These are phyloP conservation scores for Drosera spatulata DNA, from an alignment of 179 eudicot genomes.

Conservation along the genomic window DNA sequence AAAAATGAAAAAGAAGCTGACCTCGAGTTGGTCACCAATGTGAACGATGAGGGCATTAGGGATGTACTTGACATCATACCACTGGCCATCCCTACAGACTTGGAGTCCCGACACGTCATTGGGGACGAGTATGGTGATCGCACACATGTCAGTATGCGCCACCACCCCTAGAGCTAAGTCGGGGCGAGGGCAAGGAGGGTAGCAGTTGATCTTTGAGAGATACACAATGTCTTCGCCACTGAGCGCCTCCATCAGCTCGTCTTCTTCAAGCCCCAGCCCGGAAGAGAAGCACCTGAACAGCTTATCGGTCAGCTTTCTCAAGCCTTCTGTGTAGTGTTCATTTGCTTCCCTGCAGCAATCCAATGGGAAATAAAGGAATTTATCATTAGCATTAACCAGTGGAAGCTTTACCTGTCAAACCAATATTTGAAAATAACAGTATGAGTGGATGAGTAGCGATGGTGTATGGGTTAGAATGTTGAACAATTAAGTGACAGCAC, in stretches of 20 bases:
- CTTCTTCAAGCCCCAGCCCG: constrained; percentile 30
- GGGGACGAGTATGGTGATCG: constrained; percentile 33
- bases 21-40: constrained; percentile 89
- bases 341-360: constrained; percentile 41
- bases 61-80: too few species aligned
- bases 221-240: constrained; percentile 53
- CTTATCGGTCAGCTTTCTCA: constrained; percentile 35
- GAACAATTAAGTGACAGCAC: too few species aligned
- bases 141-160: constrained; percentile 22
- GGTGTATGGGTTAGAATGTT: too few species aligned
- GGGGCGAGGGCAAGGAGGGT: constrained; percentile 72
- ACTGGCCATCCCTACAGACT: constrained; percentile 10
- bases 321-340: constrained; percentile 33
- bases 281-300: constrained; percentile 13
- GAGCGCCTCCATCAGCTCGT: constrained; percentile 25
- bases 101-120: constrained; percentile 78
- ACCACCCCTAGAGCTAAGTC: constrained; percentile 20
- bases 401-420: too few species aligned
- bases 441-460: too few species aligned
- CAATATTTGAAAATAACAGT: too few species aligned
- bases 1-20: constrained; percentile 8
- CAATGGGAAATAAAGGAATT: constrained; percentile 6
- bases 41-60: constrained; percentile 25
- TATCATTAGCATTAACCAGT: neutral
- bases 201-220: constrained; percentile 62